Percentiles rank a stretch among this genome's conserved stretches.
Conservation (phyloP, 179 eudicot species). For the Actinidia polygama region DNA sequence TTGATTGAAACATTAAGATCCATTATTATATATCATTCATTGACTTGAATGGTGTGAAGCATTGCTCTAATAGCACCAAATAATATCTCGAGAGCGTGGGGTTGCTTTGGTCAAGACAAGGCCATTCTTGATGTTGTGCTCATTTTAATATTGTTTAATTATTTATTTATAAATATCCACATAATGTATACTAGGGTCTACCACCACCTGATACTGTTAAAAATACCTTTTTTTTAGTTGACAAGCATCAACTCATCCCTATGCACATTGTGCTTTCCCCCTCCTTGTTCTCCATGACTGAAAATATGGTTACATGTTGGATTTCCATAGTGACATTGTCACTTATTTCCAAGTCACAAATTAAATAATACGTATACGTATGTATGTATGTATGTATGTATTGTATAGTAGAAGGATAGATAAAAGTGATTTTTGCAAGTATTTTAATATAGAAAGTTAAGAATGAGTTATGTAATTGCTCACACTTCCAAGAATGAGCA, state of each 20-base stretch:
- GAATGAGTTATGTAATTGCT: too few relatives aligned
- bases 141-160: not conserved
- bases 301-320: constrained; percentile 27
- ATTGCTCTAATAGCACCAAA: too few relatives aligned
- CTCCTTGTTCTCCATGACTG: constrained; percentile 23
- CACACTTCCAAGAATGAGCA: too few relatives aligned
- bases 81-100: too few relatives aligned
- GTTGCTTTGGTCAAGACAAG: constrained; percentile 11
- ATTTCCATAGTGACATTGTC: constrained; percentile 4
- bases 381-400: not conserved
- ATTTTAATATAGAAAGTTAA: too few relatives aligned
- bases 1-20: too few relatives aligned
- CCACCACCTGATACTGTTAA: constrained; percentile 9
- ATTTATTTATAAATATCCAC: not conserved
- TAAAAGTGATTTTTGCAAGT: too few relatives aligned
- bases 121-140: not conserved
- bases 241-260: constrained; percentile 22
- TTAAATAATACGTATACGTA: not conserved
- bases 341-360: not conserved
- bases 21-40: too few relatives aligned
- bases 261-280: constrained; percentile 25
- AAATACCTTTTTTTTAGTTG: not conserved
- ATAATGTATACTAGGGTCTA: constrained; percentile 5
- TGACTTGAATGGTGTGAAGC: too few relatives aligned
- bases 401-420: too few relatives aligned